Evolutionary conservation across 2,329 filamentous ascomycete species (phyloP).

Genomic region (Gyromitra esculenta): DNA sequence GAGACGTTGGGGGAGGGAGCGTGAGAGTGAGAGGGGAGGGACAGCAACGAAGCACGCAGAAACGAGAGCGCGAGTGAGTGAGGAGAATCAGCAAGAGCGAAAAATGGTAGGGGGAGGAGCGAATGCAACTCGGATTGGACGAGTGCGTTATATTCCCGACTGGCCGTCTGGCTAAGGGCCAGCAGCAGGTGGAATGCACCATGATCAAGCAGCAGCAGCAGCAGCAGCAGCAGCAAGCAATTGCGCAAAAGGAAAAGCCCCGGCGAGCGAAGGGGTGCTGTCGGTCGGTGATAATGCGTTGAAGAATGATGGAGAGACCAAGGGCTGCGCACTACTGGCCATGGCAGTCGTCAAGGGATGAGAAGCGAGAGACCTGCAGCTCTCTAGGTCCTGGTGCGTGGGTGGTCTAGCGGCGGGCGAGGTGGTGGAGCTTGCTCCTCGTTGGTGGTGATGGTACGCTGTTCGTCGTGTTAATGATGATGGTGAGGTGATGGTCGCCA

Average conservation of each 20-base stretch:
- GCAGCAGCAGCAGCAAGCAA: slow-evolving; percentile 46
- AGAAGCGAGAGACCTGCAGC: slow-evolving; percentile 54
- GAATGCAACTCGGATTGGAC: slow-evolving; percentile 47
- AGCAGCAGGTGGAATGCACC: slow-evolving; percentile 46
- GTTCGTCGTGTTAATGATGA: slow-evolving; percentile 45
- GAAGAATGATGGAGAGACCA: slow-evolving; percentile 37
- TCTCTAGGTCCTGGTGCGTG: slow-evolving; percentile 49
- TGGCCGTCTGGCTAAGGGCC: slow-evolving; percentile 47
- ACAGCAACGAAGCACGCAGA: slow-evolving; percentile 44
- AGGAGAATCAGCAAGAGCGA: slow-evolving; percentile 44
- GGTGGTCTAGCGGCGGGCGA: slow-evolving; percentile 40
- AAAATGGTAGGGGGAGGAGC: slow-evolving; percentile 34
- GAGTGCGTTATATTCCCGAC: slow-evolving; percentile 50
- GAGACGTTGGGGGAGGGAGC: slow-evolving; percentile 28
- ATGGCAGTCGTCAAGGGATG: slow-evolving; percentile 38
- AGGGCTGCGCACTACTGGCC: slow-evolving; percentile 34
- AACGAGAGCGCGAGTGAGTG: slow-evolving; percentile 43
- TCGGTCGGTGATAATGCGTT: slow-evolving; percentile 51
- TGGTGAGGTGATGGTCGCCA: slow-evolving; percentile 50
- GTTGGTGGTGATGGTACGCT: slow-evolving; percentile 40
- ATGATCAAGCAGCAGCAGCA: slow-evolving; percentile 31
- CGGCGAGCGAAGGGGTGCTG: slow-evolving; percentile 50
- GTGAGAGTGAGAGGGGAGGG: slow-evolving; percentile 10
- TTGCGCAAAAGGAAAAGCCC: slow-evolving; percentile 53
- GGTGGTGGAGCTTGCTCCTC: slow-evolving; percentile 8